Base-by-base conservation (phyloP, 768 basidiomycete species). In the Gautieria morchelliformis region DNA sequence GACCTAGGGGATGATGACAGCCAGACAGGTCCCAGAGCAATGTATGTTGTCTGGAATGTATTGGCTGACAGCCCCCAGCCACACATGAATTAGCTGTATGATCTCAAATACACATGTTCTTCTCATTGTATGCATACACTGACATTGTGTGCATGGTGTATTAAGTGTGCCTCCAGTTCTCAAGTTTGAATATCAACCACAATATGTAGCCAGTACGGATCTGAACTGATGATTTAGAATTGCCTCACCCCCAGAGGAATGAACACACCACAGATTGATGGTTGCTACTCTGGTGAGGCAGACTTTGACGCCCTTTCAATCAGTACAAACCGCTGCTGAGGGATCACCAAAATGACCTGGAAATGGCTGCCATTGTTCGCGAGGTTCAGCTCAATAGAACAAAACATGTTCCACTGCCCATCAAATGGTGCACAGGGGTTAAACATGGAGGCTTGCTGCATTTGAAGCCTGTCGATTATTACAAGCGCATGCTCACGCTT, bases 391-490 rank as follows among this genome's bases (percentile, higher is more conserved):
- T 15, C 45, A 7, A n/a, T n/a, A n/a, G n/a, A n/a, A n/a, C n/a
- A n/a, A n/a, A n/a, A n/a, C n/a, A n/a, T n/a, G 32, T n/a, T n/a
- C n/a, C n/a, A 24, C 30, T 56, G 45, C n/a, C 55, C 55, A 39
- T 56, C 55, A 24, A 48, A 56, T 15, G 46, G 22, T 48, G 55
- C 55, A 14, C 55, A 45, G 3, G 55, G 46, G 5, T 35, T 48
- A 20, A 56, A 56, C 8, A 48, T 11, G 14, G 46, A 8, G 2
- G 55, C 35, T 24, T 48, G 5, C 20, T 56, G 55, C 14, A 39
- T 19, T 30, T 48, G 44, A 15, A 56, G 27, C 37, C 19, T 56
- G n/a, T 56, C 55, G 9, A 48, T 22, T 35, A 56, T 33, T 39
- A 7, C 3, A 15, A 56, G 45, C 17, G 35, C 20, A 2, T 45